A percentile compares a stretch with the other conserved stretches of the same genome.
Conservation (phyloP, 176 grass and related monocot genomes). For the Melocanna baccifera region DNA sequence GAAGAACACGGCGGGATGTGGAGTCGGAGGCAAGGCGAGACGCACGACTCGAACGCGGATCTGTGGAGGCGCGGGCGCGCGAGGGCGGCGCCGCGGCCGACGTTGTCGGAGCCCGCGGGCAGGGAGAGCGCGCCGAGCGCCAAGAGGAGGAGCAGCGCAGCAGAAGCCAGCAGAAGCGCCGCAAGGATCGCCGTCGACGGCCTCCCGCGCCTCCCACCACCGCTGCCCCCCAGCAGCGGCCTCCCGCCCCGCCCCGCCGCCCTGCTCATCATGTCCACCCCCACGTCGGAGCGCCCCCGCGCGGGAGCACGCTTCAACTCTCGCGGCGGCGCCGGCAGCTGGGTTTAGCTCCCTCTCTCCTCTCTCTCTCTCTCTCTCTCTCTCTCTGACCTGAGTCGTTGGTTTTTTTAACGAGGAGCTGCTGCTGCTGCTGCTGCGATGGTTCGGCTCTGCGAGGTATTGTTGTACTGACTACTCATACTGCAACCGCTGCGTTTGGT, state of each 20-base stretch:
- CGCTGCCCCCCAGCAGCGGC: slow-evolving; percentile 37
- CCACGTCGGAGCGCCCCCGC: neutral
- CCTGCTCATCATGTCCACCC: slow-evolving; percentile 23
- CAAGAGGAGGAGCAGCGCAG: slow-evolving; percentile 68
- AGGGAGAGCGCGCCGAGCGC: slow-evolving; percentile 86
- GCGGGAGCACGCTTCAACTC: neutral
- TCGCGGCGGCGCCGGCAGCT: neutral
- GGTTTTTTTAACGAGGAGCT: slow-evolving; percentile 2
- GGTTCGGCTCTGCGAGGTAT: slow-evolving; percentile 26
- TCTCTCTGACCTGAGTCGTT: slow-evolving; percentile 26
- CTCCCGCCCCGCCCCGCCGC: slow-evolving; percentile 44
- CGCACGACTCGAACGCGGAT: slow-evolving; percentile 68
- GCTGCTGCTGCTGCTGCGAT: neutral
- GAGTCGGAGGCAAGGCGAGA: neutral
- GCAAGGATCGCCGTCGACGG: slow-evolving; percentile 61
- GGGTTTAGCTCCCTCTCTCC: neutral
- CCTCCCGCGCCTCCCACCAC: slow-evolving; percentile 42
- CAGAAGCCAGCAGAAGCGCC: slow-evolving; percentile 67
- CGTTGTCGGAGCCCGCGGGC: slow-evolving; percentile 46
- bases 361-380: neutral
- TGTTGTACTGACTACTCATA: too few relatives aligned
- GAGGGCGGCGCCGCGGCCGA: slow-evolving; percentile 28
- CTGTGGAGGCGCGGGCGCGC: slow-evolving; percentile 46
- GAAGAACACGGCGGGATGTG: neutral
- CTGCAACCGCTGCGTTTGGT: neutral